phyloP scores from a whole-genome alignment of 2,329 filamentous ascomycete genomes.

The Pyricularia sp. region DNA sequence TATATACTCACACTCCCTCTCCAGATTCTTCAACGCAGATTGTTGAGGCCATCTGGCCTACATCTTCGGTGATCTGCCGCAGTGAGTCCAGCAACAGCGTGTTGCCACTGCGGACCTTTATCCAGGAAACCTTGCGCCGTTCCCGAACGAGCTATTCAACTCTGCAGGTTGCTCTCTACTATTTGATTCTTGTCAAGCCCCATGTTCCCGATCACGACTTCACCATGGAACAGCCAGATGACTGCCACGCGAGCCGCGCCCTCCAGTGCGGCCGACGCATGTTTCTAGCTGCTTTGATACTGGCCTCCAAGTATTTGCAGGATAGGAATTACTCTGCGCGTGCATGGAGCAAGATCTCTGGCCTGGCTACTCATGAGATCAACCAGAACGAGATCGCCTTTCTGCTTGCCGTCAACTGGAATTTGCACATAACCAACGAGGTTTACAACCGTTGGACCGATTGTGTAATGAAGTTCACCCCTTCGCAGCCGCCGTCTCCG shows the following conservation, averaged over 20 bases:
- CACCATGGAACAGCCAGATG: constrained; percentile 73
- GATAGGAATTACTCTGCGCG: constrained; percentile 96
- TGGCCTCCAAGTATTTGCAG: constrained; percentile 96
- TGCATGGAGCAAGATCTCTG: constrained; percentile 98
- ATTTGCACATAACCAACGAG: constrained; percentile 82
- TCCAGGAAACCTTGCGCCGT: constrained; percentile 90
- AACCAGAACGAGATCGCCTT: constrained; percentile 96
- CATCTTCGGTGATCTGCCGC: constrained; percentile 71
- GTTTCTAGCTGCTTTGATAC: constrained; percentile 89
- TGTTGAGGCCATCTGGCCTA: constrained; percentile 93
- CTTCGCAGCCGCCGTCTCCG: constrained; percentile 48
- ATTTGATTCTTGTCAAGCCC: constrained; percentile 86
- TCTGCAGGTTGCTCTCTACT: constrained; percentile 92
- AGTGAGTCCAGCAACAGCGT: constrained; percentile 67
- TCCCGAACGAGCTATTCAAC: constrained; percentile 97
- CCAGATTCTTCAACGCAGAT: constrained; percentile 95
- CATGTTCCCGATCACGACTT: constrained; percentile 79
- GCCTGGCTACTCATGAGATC: constrained; percentile 86
- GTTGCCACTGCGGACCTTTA: constrained; percentile 86
- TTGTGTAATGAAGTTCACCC: constrained; percentile 77
- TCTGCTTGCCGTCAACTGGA: constrained; percentile 83
- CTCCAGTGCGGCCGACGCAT: constrained; percentile 94
- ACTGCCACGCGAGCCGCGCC: constrained; percentile 63
- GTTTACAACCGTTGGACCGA: constrained; percentile 92
- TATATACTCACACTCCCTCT: constrained; percentile 23